Conservation (phyloP, 495 filamentous ascomycete genomes). For the Xylaria acuta region DNA sequence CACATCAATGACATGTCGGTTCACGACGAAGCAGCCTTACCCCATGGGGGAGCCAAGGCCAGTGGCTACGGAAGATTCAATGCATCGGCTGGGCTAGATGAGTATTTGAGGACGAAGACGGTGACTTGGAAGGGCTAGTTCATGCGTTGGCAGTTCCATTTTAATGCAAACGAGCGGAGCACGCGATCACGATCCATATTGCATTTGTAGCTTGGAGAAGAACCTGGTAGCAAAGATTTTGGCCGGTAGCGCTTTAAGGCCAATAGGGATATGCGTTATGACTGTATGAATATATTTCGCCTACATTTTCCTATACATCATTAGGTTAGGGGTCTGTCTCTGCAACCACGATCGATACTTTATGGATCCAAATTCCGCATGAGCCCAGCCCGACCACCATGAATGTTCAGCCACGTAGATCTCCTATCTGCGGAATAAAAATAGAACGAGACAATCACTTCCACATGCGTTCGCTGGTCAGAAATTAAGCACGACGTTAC, state of each 20-base stretch:
- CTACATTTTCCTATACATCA: background rate
- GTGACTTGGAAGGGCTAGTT: slow-evolving; percentile 68
- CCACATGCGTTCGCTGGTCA: background rate
- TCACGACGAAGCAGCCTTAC: slow-evolving; percentile 79
- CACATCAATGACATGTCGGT: slow-evolving; percentile 89
- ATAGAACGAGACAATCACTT: background rate
- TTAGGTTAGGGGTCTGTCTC: background rate
- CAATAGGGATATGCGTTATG: background rate
- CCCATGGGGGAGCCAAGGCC: slow-evolving; percentile 86
- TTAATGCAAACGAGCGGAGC: background rate
- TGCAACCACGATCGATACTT: background rate
- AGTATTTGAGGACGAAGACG: slow-evolving; percentile 87
- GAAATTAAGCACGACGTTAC: background rate
- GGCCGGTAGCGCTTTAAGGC: background rate
- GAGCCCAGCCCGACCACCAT: background rate
- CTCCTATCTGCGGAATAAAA: background rate
- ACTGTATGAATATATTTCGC: background rate
- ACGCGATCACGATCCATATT: background rate
- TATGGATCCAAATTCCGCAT: background rate
- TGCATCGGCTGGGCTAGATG: slow-evolving; percentile 59
- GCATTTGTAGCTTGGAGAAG: background rate
- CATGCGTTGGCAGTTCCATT: slow-evolving; percentile 7
- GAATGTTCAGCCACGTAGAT: background rate
- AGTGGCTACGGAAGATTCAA: slow-evolving; percentile 79
- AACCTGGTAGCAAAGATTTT: background rate